Percentiles rank a stretch among this genome's conserved stretches.
Evolutionary conservation across 139 green algal genomes (phyloP).

Genomic region (Tetraselmis chui): DNA sequence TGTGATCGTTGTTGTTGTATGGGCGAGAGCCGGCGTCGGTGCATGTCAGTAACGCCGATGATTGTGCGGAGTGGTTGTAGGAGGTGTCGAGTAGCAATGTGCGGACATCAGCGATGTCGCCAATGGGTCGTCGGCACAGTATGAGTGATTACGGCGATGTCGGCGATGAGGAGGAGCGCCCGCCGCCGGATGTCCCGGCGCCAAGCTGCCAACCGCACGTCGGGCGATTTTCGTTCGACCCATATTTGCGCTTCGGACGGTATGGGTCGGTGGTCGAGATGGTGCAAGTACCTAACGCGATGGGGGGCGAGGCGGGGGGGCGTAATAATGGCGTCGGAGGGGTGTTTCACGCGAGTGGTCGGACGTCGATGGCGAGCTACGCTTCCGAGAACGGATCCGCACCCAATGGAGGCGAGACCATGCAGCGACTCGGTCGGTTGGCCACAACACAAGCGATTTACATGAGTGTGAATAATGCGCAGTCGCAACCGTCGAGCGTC

Average conservation of each 20-base stretch:
- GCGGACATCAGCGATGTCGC: too few relatives aligned
- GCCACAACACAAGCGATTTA: neutral
- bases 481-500: neutral
- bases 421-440: neutral
- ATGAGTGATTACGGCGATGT: too few relatives aligned
- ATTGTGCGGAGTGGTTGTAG: neutral
- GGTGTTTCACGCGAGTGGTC: neutral
- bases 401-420: neutral
- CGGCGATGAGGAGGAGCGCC: too few relatives aligned
- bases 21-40: too few relatives aligned
- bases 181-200: too few relatives aligned
- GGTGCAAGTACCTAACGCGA: neutral
- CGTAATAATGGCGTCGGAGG: too few relatives aligned
- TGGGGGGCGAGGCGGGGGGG: too few relatives aligned
- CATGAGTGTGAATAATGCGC: neutral
- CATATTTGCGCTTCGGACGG: too few relatives aligned
- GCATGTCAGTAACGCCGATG: neutral
- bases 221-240: too few relatives aligned
- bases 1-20: neutral
- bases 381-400: neutral
- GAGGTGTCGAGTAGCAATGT: too few relatives aligned
- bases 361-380: neutral
- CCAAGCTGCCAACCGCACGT: too few relatives aligned
- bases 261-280: neutral
- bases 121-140: too few relatives aligned